Evolutionary conservation across 345 rosid genomes (phyloP), one percentile per base, ranked within the genome.

Genomic region (Abelmoschus esculentus): DNA sequence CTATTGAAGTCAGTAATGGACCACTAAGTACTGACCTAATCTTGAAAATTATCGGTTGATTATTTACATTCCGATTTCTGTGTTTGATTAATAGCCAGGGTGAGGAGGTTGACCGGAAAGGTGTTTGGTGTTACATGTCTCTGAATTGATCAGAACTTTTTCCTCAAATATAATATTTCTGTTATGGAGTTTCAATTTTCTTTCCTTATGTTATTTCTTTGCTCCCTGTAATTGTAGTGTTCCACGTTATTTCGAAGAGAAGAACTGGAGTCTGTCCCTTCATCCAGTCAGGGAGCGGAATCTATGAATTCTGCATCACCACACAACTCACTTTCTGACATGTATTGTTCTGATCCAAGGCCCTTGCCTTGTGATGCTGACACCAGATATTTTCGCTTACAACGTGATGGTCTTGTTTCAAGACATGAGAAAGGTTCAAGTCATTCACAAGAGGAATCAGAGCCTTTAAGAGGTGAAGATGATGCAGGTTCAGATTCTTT

Each of bases 281-380:
- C 96, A 61, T 83, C 96, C 46, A 83, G 86, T 75, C 88, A 88
- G 78, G 93, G 92, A 75, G 74, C 86, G 44, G 80, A 89, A 69
- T 83, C 98, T 28, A 77, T 85, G 66, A 80, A 87, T 57, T 65
- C 91, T 68, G 75, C 83, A 26, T 87, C 96, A 4, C 87, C 79
- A 46, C 97, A 88, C 74, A 86, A 87, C 87, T 88, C 95, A 77
- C 86, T 93, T 28, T 84, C 97, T 72, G 96, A 88, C 75, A 90
- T 86, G 76, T 89, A 79, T 70, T 90, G 82, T 47, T 88, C 98
- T 81, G 91, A 97, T 74, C 98, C 98, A 58, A 85, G 95, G 81
- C 97, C 98, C 44, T 70, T 93, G 80, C 99, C 99, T 81, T 95
- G 91, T 76, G 97, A 91, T 73, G 80, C 81, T 15, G 93, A 90